Base-by-base conservation (phyloP, 306 rosid genomes). In the Lupinus albus region DNA sequence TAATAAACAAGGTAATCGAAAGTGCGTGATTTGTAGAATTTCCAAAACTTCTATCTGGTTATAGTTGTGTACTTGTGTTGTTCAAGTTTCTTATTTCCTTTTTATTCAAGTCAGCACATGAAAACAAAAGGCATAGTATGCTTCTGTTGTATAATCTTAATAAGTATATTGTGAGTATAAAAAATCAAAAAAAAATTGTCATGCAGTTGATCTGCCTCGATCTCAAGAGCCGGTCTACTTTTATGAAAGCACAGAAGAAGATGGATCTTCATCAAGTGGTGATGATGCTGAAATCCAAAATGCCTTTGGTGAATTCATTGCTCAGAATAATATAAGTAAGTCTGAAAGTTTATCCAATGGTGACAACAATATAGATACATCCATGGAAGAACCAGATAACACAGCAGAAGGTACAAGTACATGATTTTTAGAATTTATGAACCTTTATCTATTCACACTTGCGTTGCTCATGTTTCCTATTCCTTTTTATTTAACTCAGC, bases 371-470 rank as follows among this genome's bases (percentile, higher is more conserved):
- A 59, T 20, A 42, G 80, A 75, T 73, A 55, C 68, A 42, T 71
- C 59, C 21, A 30, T 7, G 53, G 74, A 74, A 73, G 77, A 83
- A 64, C 74, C 33, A 20, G 81, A 70, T 16, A 39, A 76, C 35
- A 35, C 42, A 46, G 50, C 48, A 59, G 18, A 0, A 79, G 95
- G 95, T 88, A 88, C 77, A 59, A 70, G 44, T 73, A 12, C 83
- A 70, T 73, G 67, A 47, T 51, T 61, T 52, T 51, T 71, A 15
- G 30, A 33, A 15, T 67, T 60, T 78, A 14, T 13, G 16, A 14
- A 11, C 35, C 50, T 36, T 59, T 35, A 16, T 49, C 12, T 63
- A 51, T 35, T 17, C 56, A 45, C 42, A 41, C 15, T 48, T 54
- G 13, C 44, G 46, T 62, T 11, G 35, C 32, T 80, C 65, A 55